A percentile compares a stretch with the other conserved stretches of the same genome.
Evolutionary conservation across 1,284 basidiomycete species (phyloP).

Genomic region (Takashimella koratensis): DNA sequence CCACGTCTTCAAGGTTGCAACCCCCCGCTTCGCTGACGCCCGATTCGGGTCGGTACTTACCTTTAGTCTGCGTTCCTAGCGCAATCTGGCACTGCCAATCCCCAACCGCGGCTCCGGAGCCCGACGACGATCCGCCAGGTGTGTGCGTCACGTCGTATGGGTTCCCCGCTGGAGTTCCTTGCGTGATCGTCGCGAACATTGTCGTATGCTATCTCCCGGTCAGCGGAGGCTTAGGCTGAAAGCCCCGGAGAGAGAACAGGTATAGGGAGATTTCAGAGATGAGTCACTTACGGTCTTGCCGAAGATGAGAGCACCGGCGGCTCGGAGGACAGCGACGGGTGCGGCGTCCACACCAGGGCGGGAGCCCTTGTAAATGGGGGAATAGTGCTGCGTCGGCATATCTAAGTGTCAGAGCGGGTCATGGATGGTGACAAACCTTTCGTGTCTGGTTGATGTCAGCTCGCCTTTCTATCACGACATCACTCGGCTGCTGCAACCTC

Average conservation of each 20-base stretch:
- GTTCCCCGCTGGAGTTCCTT: slow-evolving; percentile 22
- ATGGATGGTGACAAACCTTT: slow-evolving; percentile 6
- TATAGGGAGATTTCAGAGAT: no score
- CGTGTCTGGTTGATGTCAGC: slow-evolving; percentile 9
- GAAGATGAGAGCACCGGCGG: slow-evolving; percentile 29
- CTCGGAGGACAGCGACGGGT: slow-evolving; percentile 15
- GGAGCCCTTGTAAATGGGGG: slow-evolving; percentile 24
- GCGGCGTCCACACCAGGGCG: slow-evolving; percentile 21
- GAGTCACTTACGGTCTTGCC: slow-evolving; percentile 38
- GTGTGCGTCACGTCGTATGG: slow-evolving; percentile 28
- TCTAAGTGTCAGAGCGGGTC: no score
- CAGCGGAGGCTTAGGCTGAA: not conserved
- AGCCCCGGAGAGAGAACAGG: no score
- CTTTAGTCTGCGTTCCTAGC: slow-evolving; percentile 27
- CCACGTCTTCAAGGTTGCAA: no score
- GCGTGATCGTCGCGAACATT: slow-evolving; percentile 26
- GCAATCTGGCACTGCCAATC: slow-evolving; percentile 36
- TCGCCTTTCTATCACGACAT: no score
- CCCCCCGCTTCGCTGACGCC: no score
- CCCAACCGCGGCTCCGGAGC: slow-evolving; percentile 33
- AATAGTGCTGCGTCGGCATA: slow-evolving; percentile 32
- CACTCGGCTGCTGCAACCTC: no score
- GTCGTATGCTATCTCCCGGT: slow-evolving; percentile 26
- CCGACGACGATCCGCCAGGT: slow-evolving; percentile 36
- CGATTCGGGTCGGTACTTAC: no score